A percentile compares a stretch with the other conserved stretches of the same genome.
Conservation (phyloP, 2,329 filamentous ascomycete species). For the Aureobasidium sp. region DNA sequence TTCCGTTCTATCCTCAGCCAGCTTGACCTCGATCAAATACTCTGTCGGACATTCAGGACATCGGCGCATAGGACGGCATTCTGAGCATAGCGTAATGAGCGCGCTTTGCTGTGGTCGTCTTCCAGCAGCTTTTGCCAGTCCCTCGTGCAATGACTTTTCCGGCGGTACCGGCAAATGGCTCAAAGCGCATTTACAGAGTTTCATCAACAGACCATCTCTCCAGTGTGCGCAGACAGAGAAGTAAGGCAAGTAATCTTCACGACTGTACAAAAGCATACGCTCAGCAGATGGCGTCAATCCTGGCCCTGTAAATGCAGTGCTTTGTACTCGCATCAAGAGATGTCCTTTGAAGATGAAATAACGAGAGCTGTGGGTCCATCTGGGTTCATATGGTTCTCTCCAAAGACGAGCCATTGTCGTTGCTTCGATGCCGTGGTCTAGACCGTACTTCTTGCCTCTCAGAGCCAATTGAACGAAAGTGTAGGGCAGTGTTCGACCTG, state of each 20-base stretch:
- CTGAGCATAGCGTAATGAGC: constrained; percentile 46
- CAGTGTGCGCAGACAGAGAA: constrained; percentile 58
- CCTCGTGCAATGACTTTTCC: constrained; percentile 18
- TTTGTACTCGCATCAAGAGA: constrained; percentile 52
- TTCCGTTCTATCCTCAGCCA: constrained; percentile 46
- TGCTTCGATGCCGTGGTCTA: constrained; percentile 41
- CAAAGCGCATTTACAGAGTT: constrained; percentile 54
- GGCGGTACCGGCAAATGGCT: constrained; percentile 47
- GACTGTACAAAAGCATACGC: constrained; percentile 51
- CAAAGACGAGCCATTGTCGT: constrained; percentile 47
- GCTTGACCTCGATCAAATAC: constrained; percentile 54
- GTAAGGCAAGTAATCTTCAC: constrained; percentile 55
- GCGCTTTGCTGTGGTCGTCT: constrained; percentile 22
- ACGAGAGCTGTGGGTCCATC: constrained; percentile 50
- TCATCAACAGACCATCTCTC: constrained; percentile 54
- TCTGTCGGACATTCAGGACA: constrained; percentile 57
- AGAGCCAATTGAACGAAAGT: constrained; percentile 52
- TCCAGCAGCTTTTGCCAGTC: constrained; percentile 28
- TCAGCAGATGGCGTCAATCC: constrained; percentile 45
- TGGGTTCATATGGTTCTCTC: constrained; percentile 39
- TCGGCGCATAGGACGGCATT: constrained; percentile 52
- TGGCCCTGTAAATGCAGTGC: constrained; percentile 44
- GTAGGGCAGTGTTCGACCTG: constrained; percentile 50
- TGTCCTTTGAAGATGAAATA: constrained; percentile 47
- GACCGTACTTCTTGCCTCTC: constrained; percentile 42